Base-by-base conservation (phyloP, 108 stramenopile genomes). In the Stephanodiscus minutulus region DNA sequence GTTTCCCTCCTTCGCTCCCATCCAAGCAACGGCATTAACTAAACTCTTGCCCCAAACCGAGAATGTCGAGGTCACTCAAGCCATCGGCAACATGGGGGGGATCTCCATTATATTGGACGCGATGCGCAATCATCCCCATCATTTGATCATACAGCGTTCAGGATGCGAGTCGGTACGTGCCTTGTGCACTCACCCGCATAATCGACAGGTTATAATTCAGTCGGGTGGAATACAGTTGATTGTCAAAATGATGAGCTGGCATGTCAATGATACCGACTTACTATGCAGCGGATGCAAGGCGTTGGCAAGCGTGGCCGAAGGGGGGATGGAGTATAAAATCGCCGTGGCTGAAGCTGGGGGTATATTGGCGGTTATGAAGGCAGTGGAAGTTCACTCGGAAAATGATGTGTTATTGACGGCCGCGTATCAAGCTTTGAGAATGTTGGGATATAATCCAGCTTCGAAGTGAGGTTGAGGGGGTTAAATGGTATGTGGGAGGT, bases 11-110 rank as follows among this genome's bases (percentile, higher is more conserved):
- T 61, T 80, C 21, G 55, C 68, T 27, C 27, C 46, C 12, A 79
- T 82, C 60, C 85, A 85, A 76, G 78, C 63, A 31, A 72, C 52
- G 52, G 78, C 82, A 43, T 83, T 78, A 58, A 63, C 79, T 49
- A 71, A 74, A 37, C 73, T 85, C 20, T 85, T 74, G 82, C 69
- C 79, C 39, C 74, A 76, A 67, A 80, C 82, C 10, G 78, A 72
- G 55, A 83, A 83, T 63, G 79, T 81, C 7, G 83, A 86, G 7
- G 60, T 66, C 20, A 7, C 24, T 21, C 50, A 52, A 52, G 7
- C 24, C 17, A 52, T 52, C 18, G 50, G 50, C 50, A 71, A 66
- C 37, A 50, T 78, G 50, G 85, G 81, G 36, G 83, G 83, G 13
- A 76, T 83, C 22, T 20, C 59, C 27, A 65, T 66, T 13, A 31